Percentiles rank a stretch among this genome's conserved stretches.
Conservation (phyloP, 202 grass and related monocot species). For the Zoysia matrella region DNA sequence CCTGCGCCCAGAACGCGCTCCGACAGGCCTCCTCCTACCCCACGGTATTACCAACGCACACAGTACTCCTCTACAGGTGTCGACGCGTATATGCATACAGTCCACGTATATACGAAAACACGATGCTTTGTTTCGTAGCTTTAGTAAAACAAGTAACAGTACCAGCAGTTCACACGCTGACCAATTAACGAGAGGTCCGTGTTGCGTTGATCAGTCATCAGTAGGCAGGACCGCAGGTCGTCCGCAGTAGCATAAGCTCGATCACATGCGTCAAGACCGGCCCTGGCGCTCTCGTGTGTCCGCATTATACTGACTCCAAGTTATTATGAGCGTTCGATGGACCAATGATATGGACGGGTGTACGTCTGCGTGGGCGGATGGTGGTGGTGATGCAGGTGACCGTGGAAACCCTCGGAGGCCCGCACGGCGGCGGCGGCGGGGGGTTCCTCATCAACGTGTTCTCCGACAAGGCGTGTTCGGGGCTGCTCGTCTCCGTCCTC, state of each 20-base stretch:
- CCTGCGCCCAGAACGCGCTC: constrained; percentile 51
- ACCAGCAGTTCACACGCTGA: constrained; percentile 27
- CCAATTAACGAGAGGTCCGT: background rate
- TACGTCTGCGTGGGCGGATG: no score
- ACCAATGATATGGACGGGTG: constrained; percentile 4
- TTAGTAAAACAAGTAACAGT: background rate
- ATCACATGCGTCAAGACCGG: constrained; percentile 29
- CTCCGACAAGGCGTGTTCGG: no score
- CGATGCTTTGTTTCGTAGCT: constrained; percentile 17
- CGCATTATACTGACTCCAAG: background rate
- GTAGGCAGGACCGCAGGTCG: background rate
- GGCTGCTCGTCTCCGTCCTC: constrained; percentile 12
- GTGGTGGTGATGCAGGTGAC: constrained; percentile 57
- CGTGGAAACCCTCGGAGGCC: constrained; percentile 74
- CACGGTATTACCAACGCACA: constrained; percentile 38
- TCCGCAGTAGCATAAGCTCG: background rate
- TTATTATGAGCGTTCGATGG: background rate
- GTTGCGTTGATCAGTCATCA: background rate
- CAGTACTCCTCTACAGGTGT: no score
- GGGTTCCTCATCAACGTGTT: background rate
- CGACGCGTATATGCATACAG: background rate
- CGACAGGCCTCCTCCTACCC: constrained; percentile 47
- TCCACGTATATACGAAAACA: background rate
- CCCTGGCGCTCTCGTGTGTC: background rate
- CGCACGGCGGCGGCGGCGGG: constrained; percentile 42